phyloP scores from a whole-genome alignment of 176 grass and related monocot genomes.

The Carex cristatella region DNA sequence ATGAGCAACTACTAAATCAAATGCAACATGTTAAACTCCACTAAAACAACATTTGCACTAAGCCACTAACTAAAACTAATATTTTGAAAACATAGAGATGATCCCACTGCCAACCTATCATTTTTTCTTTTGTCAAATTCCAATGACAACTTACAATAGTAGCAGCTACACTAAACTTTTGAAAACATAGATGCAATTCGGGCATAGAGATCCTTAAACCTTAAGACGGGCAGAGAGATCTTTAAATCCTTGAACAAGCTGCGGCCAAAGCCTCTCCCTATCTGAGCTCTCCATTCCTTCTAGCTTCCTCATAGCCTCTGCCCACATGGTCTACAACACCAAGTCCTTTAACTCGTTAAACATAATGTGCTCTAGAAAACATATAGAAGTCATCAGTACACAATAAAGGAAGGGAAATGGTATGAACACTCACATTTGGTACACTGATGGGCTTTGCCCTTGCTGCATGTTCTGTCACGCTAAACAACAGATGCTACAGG shows the following conservation, averaged over 20 bases:
- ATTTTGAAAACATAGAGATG: background rate
- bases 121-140: background rate
- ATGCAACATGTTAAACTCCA: background rate
- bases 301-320: constrained; percentile 89
- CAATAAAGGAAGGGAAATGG: background rate
- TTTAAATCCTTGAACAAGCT: constrained; percentile 92
- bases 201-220: constrained; percentile 26
- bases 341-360: constrained; percentile 1
- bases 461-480: constrained; percentile 68
- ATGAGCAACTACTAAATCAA: background rate
- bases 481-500: constrained; percentile 79
- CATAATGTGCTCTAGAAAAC: background rate
- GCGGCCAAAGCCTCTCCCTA: constrained; percentile 92
- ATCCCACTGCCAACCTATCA: too few relatives aligned
- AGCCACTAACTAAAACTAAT: background rate
- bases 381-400: constrained; percentile 3
- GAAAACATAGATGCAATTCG: background rate
- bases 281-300: constrained; percentile 89
- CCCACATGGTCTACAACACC: constrained; percentile 83
- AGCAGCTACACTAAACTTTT: background rate
- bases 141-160: background rate
- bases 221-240: constrained; percentile 92
- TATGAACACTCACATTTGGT: constrained; percentile 60
- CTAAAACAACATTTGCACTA: background rate
- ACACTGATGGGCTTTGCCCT: constrained; percentile 81